Evolutionary conservation across 352 stramenopile species (phyloP).

Genomic region (Phytophthora uliginosa): DNA sequence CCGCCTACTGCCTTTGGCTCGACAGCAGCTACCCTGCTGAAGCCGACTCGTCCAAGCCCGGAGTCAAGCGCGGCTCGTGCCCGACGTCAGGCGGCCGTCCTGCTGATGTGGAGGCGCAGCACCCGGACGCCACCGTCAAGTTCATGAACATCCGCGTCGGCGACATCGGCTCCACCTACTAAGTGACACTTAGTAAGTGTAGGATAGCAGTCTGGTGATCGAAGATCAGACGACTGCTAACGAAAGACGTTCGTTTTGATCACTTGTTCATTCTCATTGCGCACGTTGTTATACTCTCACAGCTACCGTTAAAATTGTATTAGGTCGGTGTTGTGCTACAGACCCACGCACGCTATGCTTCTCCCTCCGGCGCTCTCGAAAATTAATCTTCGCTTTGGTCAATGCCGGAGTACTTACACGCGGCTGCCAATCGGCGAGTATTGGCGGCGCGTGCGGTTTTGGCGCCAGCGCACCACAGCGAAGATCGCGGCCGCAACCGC

Average conservation of each 20-base stretch:
- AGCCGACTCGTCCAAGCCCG: slow-evolving; percentile 48
- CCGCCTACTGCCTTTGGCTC: slow-evolving; percentile 76
- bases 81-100: slow-evolving; percentile 60
- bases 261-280: too few species aligned
- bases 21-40: slow-evolving; percentile 68
- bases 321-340: neutral
- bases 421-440: slow-evolving; percentile 61
- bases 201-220: too few species aligned
- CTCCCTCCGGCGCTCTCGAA: too few species aligned
- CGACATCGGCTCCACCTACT: slow-evolving; percentile 67
- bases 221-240: neutral
- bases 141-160: slow-evolving; percentile 83
- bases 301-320: slow-evolving; percentile 18
- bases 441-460: slow-evolving; percentile 42
- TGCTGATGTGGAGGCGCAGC: slow-evolving; percentile 51
- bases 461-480: slow-evolving; percentile 42
- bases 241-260: too few species aligned
- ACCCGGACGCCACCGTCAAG: slow-evolving; percentile 70
- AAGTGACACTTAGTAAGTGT: too few species aligned
- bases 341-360: slow-evolving; percentile 2
- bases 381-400: too few species aligned
- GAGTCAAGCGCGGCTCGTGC: slow-evolving; percentile 65
- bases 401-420: too few species aligned
- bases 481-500: slow-evolving; percentile 35
- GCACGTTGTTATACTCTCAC: neutral